Evolutionary conservation across 192 early-diverging fungal species (phyloP).

Genomic region (Coemansia sp.): DNA sequence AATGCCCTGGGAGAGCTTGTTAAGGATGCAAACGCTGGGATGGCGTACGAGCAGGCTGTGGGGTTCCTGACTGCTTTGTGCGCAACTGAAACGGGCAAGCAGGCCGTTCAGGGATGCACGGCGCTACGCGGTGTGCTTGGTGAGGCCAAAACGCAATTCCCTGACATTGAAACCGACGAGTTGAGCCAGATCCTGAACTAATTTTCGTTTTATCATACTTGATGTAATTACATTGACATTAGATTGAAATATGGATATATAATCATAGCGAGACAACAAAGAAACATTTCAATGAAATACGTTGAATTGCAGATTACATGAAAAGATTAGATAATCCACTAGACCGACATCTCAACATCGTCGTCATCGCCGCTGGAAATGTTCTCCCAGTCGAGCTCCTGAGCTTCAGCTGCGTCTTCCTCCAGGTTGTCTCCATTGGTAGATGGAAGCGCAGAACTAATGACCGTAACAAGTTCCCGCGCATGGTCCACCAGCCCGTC

Average conservation of each 20-base stretch:
- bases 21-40: conserved; percentile 33
- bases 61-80: conserved; percentile 27
- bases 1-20: conserved; percentile 39
- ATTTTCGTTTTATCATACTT: no score
- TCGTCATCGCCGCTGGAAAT: conserved; percentile 49
- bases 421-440: conserved; percentile 26
- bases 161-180: conserved; percentile 13
- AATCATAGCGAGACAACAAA: no score
- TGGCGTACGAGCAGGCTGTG: conserved; percentile 33
- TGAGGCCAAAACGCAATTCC: conserved; percentile 10
- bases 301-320: no score
- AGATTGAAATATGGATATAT: no score
- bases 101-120: conserved; percentile 13
- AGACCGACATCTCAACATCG: conserved; percentile 38
- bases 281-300: no score
- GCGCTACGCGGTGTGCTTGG: conserved; percentile 7
- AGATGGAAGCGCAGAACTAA: conserved; percentile 52
- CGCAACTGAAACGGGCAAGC: conserved; percentile 20
- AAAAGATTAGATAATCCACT: no score
- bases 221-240: no score
- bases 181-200: conserved; percentile 7
- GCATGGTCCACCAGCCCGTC: conserved; percentile 69
- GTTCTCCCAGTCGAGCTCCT: conserved; percentile 62
- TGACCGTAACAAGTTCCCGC: conserved; percentile 65
- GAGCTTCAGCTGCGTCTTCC: background rate